Base-by-base conservation (phyloP, 2,329 filamentous ascomycete species). In the Colletotrichum karsti region DNA sequence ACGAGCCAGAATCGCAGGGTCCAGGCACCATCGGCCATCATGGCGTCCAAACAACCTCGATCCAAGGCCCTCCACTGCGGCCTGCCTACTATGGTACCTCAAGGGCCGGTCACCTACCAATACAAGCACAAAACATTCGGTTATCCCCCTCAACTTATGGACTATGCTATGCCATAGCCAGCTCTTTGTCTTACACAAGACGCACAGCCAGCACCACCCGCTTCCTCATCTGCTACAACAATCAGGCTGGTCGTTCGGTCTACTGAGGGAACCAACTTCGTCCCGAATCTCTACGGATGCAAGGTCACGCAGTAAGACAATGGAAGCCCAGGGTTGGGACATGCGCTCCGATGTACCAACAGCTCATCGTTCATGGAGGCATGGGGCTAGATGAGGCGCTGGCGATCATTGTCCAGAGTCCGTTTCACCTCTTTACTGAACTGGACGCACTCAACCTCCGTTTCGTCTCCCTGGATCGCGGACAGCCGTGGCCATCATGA, bases 271-370 rank as follows among this genome's bases (percentile, higher is more conserved):
- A n/a, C n/a, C n/a, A n/a, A n/a, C n/a, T n/a, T n/a, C n/a, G n/a
- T 58, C 30, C 53, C 39, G 53, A 63, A 39, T 63, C 41, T 58
- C 61, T 53, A 58, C 46, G 33, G 37, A 18, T 59, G n/a, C 35
- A 33, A 35, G 15, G 46, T 42, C 24, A 30, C 30, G 46, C 39
- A 18, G 30, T 44, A 22, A 18, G 10, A 37, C 24, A 24, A n/a
- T n/a, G 18, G 15, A 22, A 61, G 39, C 9, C n/a, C 39, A 37
- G n/a, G 30, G n/a, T 22, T 22, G n/a, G n/a, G 22, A 30, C 12
- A 46, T 7, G 33, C 33, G n/a, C 18, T 15, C 24, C n/a, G 24
- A 13, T 10, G 24, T 37, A 10, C 18, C 28, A n/a, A 30, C 20
- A 22, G 24, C 39, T 22, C 30, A 13, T 22, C 26, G 10, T 13